Conservation (phyloP, 2,329 filamentous ascomycete species). For the Xylaria digitata region DNA sequence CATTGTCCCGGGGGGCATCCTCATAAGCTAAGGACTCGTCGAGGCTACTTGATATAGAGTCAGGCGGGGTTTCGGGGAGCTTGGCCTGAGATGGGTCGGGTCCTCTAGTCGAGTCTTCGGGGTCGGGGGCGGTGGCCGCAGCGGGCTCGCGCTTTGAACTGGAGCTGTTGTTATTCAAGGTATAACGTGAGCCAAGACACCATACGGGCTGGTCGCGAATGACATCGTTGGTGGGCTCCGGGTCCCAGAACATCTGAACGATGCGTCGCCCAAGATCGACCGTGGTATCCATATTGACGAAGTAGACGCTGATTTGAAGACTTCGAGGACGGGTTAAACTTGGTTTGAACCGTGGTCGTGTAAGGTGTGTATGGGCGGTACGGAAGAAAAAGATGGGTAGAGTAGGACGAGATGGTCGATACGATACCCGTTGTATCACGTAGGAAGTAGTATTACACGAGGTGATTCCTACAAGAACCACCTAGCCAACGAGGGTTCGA, state of each 20-base stretch:
- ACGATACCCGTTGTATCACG: slow-evolving; percentile 8
- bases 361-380: slow-evolving; percentile 1
- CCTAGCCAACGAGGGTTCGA: neutral
- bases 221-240: slow-evolving; percentile 83
- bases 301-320: neutral
- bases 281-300: slow-evolving; percentile 54
- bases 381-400: neutral
- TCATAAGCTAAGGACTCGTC: slow-evolving; percentile 64
- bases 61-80: slow-evolving; percentile 59
- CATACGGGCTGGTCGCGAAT: slow-evolving; percentile 77
- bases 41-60: slow-evolving; percentile 63
- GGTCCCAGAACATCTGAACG: slow-evolving; percentile 93
- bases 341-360: neutral
- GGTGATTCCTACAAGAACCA: neutral
- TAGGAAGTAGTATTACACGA: slow-evolving; percentile 9
- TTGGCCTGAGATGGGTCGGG: slow-evolving; percentile 41
- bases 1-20: slow-evolving; percentile 59
- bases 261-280: slow-evolving; percentile 83
- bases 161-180: slow-evolving; percentile 51
- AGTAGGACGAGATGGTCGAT: slow-evolving; percentile 4
- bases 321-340: neutral
- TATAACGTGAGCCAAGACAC: slow-evolving; percentile 75
- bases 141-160: slow-evolving; percentile 31
- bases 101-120: slow-evolving; percentile 31
- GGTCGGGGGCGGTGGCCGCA: slow-evolving; percentile 5